phyloP scores from a whole-genome alignment of 768 basidiomycete species.

The Leccinum subgranulosum region DNA sequence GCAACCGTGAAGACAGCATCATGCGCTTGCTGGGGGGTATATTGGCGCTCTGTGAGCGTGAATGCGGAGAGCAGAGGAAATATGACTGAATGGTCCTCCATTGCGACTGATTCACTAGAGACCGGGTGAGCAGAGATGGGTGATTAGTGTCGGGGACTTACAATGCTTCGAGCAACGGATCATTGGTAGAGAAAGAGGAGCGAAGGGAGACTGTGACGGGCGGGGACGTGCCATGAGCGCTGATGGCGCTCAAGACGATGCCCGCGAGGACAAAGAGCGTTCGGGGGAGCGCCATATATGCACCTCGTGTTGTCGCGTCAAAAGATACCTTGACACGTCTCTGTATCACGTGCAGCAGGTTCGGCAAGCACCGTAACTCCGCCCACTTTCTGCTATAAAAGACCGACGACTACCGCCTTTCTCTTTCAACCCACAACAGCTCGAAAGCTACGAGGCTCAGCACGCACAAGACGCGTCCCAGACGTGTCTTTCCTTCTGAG shows the following conservation, averaged over 20 bases:
- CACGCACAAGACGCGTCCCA: slow-evolving; percentile 22
- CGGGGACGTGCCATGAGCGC: slow-evolving; percentile 23
- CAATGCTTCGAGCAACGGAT: slow-evolving; percentile 32
- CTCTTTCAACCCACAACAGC: slow-evolving; percentile 17
- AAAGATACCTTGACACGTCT: slow-evolving; percentile 9
- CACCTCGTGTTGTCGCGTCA: slow-evolving; percentile 3
- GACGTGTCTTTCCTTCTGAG: slow-evolving; percentile 26
- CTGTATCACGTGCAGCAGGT: slow-evolving; percentile 14
- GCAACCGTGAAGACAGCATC: slow-evolving; percentile 37
- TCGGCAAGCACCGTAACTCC: slow-evolving; percentile 21
- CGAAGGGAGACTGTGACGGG: slow-evolving; percentile 29
- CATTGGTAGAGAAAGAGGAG: slow-evolving; percentile 26
- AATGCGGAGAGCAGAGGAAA: slow-evolving; percentile 68
- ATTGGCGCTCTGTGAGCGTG: slow-evolving; percentile 44
- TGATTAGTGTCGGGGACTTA: slow-evolving; percentile 12
- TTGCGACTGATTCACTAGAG: slow-evolving; percentile 75
- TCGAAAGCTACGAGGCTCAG: slow-evolving; percentile 31
- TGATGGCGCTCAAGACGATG: slow-evolving; percentile 12
- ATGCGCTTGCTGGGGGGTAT: slow-evolving; percentile 50
- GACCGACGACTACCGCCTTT: not conserved
- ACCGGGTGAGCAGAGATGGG: not conserved
- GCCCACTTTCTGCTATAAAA: slow-evolving; percentile 10
- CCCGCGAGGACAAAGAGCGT: slow-evolving; percentile 17
- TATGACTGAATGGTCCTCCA: slow-evolving; percentile 70
- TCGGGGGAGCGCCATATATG: slow-evolving; percentile 9